phyloP scores from a whole-genome alignment of 1,284 basidiomycete genomes.

The Fomitopsis palustris region DNA sequence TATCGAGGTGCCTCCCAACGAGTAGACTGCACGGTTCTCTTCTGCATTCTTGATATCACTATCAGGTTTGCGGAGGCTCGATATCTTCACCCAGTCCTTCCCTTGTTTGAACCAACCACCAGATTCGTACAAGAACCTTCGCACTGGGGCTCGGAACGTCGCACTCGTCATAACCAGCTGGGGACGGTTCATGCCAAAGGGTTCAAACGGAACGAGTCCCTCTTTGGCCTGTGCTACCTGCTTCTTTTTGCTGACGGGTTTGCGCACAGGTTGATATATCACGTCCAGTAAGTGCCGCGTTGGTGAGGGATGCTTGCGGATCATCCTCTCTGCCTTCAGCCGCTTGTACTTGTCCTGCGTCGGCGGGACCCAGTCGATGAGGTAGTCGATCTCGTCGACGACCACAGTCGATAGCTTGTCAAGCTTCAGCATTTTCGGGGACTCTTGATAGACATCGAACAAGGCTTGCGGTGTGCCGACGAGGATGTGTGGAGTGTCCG shows the following conservation, averaged over 20 bases:
- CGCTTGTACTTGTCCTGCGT: constrained; percentile 35
- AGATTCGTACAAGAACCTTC: constrained; percentile 45
- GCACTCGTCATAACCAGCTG: constrained; percentile 70
- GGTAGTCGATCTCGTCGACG: constrained; percentile 73
- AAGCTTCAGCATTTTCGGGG: constrained; percentile 42
- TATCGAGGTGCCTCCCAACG: constrained; percentile 33
- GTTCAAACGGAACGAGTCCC: too few species aligned
- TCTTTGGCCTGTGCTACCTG: background rate
- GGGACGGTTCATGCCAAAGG: constrained; percentile 26
- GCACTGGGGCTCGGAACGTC: constrained; percentile 56
- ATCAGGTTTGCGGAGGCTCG: constrained; percentile 19
- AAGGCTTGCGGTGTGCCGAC: constrained; percentile 70
- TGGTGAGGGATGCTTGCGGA: constrained; percentile 50
- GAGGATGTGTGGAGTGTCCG: constrained; percentile 58
- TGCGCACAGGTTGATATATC: constrained; percentile 36
- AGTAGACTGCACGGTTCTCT: constrained; percentile 16
- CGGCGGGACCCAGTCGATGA: constrained; percentile 45
- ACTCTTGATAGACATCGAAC: constrained; percentile 48
- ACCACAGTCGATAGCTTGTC: constrained; percentile 51
- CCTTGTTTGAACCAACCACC: constrained; percentile 53
- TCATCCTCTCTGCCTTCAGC: constrained; percentile 36
- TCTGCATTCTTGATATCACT: background rate
- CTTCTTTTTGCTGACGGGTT: background rate
- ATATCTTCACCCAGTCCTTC: constrained; percentile 42
- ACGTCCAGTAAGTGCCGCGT: constrained; percentile 56